Base-by-base conservation (phyloP, 2,329 filamentous ascomycete species). In the Penicillium brasilianum region DNA sequence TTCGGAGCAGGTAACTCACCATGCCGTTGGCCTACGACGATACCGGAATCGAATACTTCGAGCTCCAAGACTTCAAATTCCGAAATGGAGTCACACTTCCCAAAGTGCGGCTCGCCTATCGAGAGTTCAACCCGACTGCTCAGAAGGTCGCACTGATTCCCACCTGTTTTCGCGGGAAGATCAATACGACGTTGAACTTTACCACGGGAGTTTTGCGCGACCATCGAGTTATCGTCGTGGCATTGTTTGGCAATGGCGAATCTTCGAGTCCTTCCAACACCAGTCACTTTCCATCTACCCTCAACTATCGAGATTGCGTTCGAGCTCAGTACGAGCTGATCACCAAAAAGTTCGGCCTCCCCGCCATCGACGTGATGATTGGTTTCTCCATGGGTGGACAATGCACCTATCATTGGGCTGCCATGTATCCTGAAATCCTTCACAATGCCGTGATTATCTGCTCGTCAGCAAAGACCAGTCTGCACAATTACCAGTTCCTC, bases 91-190 rank as follows among this genome's bases (percentile, higher is more conserved):
- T 64, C 4, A 74, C 66, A 4, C 65, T 77, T 22, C 68, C 76
- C 11, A 25, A 13, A 3, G 32, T 41, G 18, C 30, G 32, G n/a
- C 20, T 53, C 13, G 71, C 82, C 43, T 83, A 82, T 70, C 76
- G 76, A 50, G 77, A 76, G 7, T 74, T 79, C 68, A 81, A 81
- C 63, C 69, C 76, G 9, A 67, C 74, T 1, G 61, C 64, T 5
- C 72, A 71, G 28, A 77, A 81, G 50, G 71, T 69, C n/a, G 79
- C 80, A 16, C 70, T 86, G 14, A 78, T 87, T 13, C 79, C 82
- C 25, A 86, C 84, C 2, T 87, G 84, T 70, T 87, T 84, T 69
- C 78, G 80, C 5, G 85, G 85, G 25, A 77, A 77, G 9, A 78
- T 87, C 18, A 77, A 79, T 32, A 77, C 72, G 2, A 86, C 84